Evolutionary conservation across 2,329 filamentous ascomycete genomes (phyloP).

Genomic region (Phaeosphaeria sp.): DNA sequence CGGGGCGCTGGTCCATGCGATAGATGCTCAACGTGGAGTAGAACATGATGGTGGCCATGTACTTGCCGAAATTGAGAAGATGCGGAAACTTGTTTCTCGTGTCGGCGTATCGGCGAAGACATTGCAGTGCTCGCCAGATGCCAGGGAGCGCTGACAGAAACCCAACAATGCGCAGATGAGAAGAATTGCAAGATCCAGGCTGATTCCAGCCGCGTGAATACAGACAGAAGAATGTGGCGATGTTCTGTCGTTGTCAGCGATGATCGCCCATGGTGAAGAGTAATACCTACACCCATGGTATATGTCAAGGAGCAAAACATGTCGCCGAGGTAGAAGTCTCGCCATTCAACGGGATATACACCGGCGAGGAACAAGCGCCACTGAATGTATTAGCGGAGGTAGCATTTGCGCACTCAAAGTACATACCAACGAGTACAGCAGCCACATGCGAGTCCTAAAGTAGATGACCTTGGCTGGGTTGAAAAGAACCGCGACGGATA

Average conservation of each 20-base stretch:
- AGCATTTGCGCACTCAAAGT: background rate
- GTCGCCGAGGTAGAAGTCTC: slow-evolving; percentile 96
- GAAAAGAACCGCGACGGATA: slow-evolving; percentile 74
- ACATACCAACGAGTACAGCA: slow-evolving; percentile 85
- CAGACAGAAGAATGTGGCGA: slow-evolving; percentile 92
- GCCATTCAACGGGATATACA: slow-evolving; percentile 91
- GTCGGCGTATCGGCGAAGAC: slow-evolving; percentile 85
- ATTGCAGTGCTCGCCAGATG: slow-evolving; percentile 91
- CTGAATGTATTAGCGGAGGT: slow-evolving; percentile 55
- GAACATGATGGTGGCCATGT: slow-evolving; percentile 80
- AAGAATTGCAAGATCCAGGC: slow-evolving; percentile 82
- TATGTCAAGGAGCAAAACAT: slow-evolving; percentile 98
- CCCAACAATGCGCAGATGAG: slow-evolving; percentile 80
- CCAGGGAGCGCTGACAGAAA: slow-evolving; percentile 85
- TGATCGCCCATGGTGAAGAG: background rate
- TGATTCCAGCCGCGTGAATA: slow-evolving; percentile 81
- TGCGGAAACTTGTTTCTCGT: slow-evolving; percentile 90
- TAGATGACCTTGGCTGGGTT: slow-evolving; percentile 78
- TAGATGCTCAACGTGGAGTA: slow-evolving; percentile 83
- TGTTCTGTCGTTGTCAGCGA: slow-evolving; percentile 63
- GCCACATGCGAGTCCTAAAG: slow-evolving; percentile 81
- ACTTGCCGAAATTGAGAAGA: slow-evolving; percentile 91
- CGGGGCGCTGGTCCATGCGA: slow-evolving; percentile 69
- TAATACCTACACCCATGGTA: slow-evolving; percentile 74
- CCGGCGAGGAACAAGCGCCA: slow-evolving; percentile 87